Conservation (phyloP, 1,284 basidiomycete genomes). For the Leccinum solheimii region DNA sequence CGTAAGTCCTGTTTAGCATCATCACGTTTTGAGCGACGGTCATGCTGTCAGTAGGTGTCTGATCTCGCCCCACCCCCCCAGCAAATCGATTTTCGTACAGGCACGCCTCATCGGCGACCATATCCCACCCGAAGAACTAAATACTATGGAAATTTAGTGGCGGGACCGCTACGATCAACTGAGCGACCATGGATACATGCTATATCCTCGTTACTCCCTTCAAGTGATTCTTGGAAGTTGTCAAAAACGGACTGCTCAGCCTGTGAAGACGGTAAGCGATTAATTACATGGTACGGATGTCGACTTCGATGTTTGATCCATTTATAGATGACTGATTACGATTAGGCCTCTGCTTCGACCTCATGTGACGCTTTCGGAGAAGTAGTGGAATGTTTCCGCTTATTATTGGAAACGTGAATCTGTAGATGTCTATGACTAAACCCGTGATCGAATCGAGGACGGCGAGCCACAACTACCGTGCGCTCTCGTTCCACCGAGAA, state of each 20-base stretch:
- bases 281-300: not conserved
- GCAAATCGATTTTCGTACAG: no score
- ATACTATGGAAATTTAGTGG: conserved; percentile 18
- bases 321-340: conserved; percentile 15
- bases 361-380: conserved; percentile 39
- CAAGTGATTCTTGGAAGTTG: conserved; percentile 33
- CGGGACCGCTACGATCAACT: conserved; percentile 26
- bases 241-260: conserved; percentile 1
- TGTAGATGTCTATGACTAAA: not conserved
- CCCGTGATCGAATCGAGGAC: no score
- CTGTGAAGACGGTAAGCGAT: no score
- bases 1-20: no score
- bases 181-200: conserved; percentile 34
- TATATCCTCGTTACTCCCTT: conserved; percentile 39
- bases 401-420: conserved; percentile 33
- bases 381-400: conserved; percentile 35
- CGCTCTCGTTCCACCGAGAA: no score
- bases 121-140: conserved; percentile 10
- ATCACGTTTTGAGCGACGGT: no score
- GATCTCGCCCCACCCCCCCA: no score
- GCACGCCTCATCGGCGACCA: not conserved
- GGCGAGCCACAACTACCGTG: no score
- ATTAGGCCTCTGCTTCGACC: conserved; percentile 37
- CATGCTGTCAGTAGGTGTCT: no score
- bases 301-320: no score